Conservation (phyloP, 75 land plant species). For the Picea glauca region DNA sequence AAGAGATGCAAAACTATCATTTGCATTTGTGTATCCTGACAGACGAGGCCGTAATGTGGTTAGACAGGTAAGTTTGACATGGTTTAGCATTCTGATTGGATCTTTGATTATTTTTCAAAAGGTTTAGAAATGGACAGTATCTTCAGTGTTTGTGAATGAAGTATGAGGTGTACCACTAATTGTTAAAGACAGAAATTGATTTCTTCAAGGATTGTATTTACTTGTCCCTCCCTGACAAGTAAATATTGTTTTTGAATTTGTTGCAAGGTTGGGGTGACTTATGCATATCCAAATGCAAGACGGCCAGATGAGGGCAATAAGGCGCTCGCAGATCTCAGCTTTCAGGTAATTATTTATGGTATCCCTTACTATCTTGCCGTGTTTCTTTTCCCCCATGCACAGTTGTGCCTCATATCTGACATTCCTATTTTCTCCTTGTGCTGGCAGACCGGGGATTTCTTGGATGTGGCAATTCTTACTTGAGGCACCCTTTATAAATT, state of each 20-base stretch:
- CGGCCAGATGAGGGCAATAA: constrained; percentile 39
- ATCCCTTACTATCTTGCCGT: neutral
- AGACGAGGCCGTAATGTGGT: constrained; percentile 79
- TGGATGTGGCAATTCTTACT: constrained; percentile 60
- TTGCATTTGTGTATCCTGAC: constrained; percentile 83
- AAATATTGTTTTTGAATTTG: neutral
- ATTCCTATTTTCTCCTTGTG: neutral
- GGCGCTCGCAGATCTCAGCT: constrained; percentile 47
- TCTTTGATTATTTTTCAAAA: neutral
- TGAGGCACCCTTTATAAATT: neutral
- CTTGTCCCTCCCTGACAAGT: neutral
- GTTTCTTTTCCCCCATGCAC: neutral
- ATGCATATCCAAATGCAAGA: constrained; percentile 37
- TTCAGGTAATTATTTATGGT: constrained; percentile 37
- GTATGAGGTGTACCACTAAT: neutral
- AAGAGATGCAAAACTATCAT: constrained; percentile 79
- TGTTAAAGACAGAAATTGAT: neutral
- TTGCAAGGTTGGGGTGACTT: constrained; percentile 58
- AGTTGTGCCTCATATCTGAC: neutral
- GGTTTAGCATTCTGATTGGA: neutral
- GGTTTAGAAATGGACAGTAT: neutral
- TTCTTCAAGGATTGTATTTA: neutral
- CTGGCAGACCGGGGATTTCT: constrained; percentile 63
- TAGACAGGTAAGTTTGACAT: constrained; percentile 39
- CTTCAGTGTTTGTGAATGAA: neutral